Evolutionary conservation across 139 green algal species (phyloP).

Genomic region (Astrephomene gubernaculifera): DNA sequence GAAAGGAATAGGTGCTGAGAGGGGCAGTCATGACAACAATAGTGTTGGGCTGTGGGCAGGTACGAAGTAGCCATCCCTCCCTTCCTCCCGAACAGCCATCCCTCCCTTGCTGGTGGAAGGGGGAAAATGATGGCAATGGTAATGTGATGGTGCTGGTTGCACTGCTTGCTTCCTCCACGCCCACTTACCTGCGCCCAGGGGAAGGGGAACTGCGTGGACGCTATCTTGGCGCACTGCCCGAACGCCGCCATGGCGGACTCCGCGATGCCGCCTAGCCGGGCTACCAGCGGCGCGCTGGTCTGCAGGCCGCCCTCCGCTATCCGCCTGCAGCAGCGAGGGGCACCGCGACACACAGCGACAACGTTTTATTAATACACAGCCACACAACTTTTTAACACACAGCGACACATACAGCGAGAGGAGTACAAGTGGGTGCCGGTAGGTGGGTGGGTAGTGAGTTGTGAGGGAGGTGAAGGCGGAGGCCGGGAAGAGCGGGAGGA

Average conservation of each 20-base stretch:
- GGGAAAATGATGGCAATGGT: neutral
- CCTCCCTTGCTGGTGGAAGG: too few species aligned
- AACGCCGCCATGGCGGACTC: slow-evolving; percentile 34
- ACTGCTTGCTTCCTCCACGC: neutral
- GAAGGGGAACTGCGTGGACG: slow-evolving; percentile 79
- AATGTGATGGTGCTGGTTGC: neutral
- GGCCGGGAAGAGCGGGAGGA: neutral
- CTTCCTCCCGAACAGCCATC: too few species aligned
- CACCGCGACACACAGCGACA: too few species aligned
- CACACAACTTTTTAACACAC: too few species aligned
- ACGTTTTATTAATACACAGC: too few species aligned
- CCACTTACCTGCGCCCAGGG: slow-evolving; percentile 49
- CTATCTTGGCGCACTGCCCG: slow-evolving; percentile 50
- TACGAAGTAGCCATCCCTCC: too few species aligned
- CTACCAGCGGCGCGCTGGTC: neutral
- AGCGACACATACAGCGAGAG: too few species aligned
- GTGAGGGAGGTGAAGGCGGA: neutral
- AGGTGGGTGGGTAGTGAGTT: neutral
- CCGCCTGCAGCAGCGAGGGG: neutral
- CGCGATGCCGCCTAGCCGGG: neutral
- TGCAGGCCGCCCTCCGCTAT: slow-evolving; percentile 6
- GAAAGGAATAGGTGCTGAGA: too few species aligned
- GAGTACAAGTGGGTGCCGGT: neutral
- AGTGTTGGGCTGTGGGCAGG: too few species aligned
- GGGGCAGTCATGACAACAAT: too few species aligned